Evolutionary conservation across 306 rosid genomes (phyloP).

Genomic region (Dryas drummondii): DNA sequence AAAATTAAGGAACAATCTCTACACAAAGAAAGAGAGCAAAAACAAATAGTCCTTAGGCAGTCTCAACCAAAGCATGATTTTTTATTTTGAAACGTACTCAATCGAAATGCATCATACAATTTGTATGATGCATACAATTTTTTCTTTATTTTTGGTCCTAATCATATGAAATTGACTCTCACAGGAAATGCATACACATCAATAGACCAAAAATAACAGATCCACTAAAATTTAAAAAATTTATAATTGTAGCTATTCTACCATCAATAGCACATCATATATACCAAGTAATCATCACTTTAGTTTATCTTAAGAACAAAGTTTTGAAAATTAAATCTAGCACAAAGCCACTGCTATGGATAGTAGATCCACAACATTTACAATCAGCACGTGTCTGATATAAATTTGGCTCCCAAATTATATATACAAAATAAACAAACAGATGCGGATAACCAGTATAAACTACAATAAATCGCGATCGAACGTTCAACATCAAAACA

Average conservation of each 20-base stretch:
- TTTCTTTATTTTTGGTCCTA: background rate
- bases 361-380: constrained; percentile 13
- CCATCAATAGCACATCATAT: background rate
- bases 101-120: background rate
- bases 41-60: background rate
- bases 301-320: background rate
- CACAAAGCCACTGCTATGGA: background rate
- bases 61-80: background rate
- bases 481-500: background rate
- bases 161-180: background rate
- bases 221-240: background rate
- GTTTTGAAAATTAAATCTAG: background rate
- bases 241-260: background rate
- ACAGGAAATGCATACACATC: background rate
- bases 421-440: background rate
- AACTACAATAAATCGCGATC: background rate
- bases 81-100: background rate
- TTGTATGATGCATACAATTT: background rate
- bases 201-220: background rate
- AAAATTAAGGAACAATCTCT: background rate
- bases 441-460: background rate
- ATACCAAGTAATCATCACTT: background rate
- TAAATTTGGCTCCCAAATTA: background rate
- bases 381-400: background rate
- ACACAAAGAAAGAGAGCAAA: background rate